Evolutionary conservation across 2,329 filamentous ascomycete genomes (phyloP).

Genomic region (Boeremia lycopersici): DNA sequence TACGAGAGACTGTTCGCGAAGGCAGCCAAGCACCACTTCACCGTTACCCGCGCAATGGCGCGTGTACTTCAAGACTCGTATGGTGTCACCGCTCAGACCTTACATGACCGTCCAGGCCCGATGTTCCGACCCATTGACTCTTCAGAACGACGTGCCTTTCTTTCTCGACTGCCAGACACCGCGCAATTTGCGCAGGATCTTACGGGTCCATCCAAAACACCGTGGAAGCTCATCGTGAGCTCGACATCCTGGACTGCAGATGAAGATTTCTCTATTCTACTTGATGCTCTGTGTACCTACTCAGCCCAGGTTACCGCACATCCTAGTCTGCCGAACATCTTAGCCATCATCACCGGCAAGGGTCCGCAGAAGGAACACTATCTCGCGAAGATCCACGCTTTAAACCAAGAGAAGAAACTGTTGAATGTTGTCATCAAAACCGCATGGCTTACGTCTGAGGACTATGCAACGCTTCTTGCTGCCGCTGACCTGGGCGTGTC

Average conservation of each 20-base stretch:
- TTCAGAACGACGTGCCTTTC: constrained; percentile 57
- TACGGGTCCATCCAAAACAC: constrained; percentile 52
- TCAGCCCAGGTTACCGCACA: constrained; percentile 59
- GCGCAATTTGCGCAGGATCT: constrained; percentile 64
- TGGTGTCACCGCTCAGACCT: constrained; percentile 65
- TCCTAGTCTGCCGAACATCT: constrained; percentile 65
- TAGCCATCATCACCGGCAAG: constrained; percentile 93
- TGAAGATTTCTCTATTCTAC: constrained; percentile 88
- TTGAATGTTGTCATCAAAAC: constrained; percentile 74
- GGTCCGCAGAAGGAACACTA: constrained; percentile 84
- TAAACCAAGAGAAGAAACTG: constrained; percentile 68
- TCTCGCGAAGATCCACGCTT: constrained; percentile 65
- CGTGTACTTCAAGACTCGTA: constrained; percentile 72
- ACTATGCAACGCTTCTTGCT: constrained; percentile 84
- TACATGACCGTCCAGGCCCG: constrained; percentile 75
- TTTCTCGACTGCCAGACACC: constrained; percentile 70
- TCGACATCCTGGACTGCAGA: constrained; percentile 98
- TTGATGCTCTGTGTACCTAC: constrained; percentile 80
- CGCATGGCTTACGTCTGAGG: constrained; percentile 80
- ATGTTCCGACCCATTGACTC: constrained; percentile 75
- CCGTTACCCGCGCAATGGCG: constrained; percentile 89
- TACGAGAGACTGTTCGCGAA: constrained; percentile 79
- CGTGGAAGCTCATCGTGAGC: constrained; percentile 77
- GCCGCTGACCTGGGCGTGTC: constrained; percentile 89
- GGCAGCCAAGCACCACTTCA: constrained; percentile 75